Evolutionary conservation across 192 early-diverging fungal species (phyloP).

Genomic region (Chytriomyces sp.): DNA sequence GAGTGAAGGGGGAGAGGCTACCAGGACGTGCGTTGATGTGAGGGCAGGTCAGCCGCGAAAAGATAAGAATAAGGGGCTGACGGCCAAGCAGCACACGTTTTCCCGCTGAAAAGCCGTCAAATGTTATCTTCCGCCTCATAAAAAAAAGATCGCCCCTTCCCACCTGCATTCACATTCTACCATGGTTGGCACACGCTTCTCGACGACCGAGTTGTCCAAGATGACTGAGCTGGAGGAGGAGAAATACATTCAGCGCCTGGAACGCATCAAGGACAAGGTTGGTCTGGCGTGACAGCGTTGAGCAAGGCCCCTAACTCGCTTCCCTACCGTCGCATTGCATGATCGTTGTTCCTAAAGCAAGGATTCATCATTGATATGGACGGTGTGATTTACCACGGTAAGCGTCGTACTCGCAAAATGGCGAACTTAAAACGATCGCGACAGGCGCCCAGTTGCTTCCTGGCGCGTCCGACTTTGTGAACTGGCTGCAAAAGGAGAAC

Average conservation of each 20-base stretch:
- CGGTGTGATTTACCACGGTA: constrained; percentile 64
- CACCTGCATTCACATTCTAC: too few species aligned
- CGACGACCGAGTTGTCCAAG: constrained; percentile 18
- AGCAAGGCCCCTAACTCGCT: background rate
- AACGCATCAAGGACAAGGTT: constrained; percentile 30
- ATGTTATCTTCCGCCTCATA: too few species aligned
- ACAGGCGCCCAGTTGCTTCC: constrained; percentile 52
- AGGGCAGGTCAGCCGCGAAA: too few species aligned
- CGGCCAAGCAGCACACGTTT: too few species aligned
- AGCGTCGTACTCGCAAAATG: background rate
- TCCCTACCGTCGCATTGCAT: background rate
- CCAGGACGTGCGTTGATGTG: too few species aligned
- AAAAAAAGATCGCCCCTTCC: too few species aligned
- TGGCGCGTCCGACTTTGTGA: constrained; percentile 60
- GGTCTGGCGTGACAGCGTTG: background rate
- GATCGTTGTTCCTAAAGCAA: constrained; percentile 16
- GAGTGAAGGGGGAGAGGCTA: too few species aligned
- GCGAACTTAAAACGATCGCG: background rate
- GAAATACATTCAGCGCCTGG: constrained; percentile 22
- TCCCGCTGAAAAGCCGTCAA: too few species aligned
- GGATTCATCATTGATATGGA: constrained; percentile 68
- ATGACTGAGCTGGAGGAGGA: constrained; percentile 31
- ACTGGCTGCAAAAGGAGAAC: constrained; percentile 50
- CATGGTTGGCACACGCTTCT: background rate
- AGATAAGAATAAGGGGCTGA: too few species aligned